Percentiles rank a stretch among this genome's conserved stretches.
These are phyloP conservation scores for Puccinia horiana DNA, from an alignment of 1,284 basidiomycete species.

Conservation along the genomic window DNA sequence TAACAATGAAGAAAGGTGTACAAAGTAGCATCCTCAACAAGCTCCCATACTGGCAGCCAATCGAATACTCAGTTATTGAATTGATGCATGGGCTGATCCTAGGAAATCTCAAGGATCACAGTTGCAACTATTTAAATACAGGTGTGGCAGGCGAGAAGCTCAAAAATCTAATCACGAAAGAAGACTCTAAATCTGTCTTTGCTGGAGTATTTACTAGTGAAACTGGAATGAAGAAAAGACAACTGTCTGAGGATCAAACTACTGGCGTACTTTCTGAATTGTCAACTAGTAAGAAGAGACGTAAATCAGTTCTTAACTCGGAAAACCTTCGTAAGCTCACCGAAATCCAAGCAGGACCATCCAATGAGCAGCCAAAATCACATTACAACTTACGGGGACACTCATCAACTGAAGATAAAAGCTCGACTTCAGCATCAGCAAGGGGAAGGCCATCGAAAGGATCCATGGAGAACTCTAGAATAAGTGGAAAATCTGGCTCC, in stretches of 20 bases:
- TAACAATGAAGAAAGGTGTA: conserved; percentile 5
- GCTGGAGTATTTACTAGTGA: not conserved
- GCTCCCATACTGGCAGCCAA: conserved; percentile 24
- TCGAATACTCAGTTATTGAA: no score
- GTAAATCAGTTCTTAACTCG: not conserved
- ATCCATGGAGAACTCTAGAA: not conserved
- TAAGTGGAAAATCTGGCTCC: not conserved
- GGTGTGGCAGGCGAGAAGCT: no score
- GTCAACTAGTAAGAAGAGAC: no score
- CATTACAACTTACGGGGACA: not conserved
- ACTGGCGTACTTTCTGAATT: no score
- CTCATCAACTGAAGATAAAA: not conserved
- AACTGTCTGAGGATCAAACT: not conserved
- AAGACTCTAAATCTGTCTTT: not conserved
- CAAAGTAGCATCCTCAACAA: not conserved
- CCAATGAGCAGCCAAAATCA: not conserved
- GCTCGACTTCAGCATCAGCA: not conserved
- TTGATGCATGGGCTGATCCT: not conserved
- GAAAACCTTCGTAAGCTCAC: no score
- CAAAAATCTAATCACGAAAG: no score
- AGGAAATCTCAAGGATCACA: conserved; percentile 5
- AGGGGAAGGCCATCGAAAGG: not conserved
- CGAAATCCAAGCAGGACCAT: no score
- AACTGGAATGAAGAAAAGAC: no score
- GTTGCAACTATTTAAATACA: no score